Conservation (phyloP, 208 protist species). For the Phytomonas sp. region DNA sequence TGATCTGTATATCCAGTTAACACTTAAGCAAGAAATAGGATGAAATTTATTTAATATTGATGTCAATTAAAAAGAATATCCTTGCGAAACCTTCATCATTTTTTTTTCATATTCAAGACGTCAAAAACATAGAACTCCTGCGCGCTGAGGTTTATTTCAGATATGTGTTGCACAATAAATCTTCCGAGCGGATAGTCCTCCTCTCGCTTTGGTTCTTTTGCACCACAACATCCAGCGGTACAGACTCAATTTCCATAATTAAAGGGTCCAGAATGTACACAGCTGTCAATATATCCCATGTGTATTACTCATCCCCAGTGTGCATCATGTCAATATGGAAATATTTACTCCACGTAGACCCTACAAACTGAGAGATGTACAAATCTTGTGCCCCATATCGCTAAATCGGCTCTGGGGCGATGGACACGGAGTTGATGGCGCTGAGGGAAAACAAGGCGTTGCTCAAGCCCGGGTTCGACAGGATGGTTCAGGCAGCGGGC, state of each 20-base stretch:
- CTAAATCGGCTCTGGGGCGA: conserved; percentile 56
- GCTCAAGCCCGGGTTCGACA: conserved; percentile 38
- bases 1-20: background rate
- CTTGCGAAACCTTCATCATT: conserved; percentile 15
- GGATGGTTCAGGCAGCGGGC: conserved; percentile 53
- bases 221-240: conserved; percentile 45
- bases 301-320: conserved; percentile 72
- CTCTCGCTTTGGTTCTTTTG: conserved; percentile 43
- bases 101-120: conserved; percentile 29
- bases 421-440: conserved; percentile 77
- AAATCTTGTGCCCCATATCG: conserved; percentile 71
- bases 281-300: conserved; percentile 85
- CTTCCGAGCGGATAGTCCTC: conserved; percentile 22
- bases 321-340: conserved; percentile 61
- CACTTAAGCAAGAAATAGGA: background rate
- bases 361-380: conserved; percentile 83
- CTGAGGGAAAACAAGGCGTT: conserved; percentile 78
- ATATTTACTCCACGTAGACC: conserved; percentile 66
- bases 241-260: conserved; percentile 40
- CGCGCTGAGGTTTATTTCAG: conserved; percentile 44
- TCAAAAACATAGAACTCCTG: conserved; percentile 64
- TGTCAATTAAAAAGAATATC: background rate
- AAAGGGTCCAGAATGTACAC: conserved; percentile 58
- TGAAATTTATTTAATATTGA: background rate
- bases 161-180: conserved; percentile 15